A percentile compares a stretch with the other conserved stretches of the same genome.
phyloP scores from a whole-genome alignment of 768 basidiomycete species.

The Amanita molliuscula region DNA sequence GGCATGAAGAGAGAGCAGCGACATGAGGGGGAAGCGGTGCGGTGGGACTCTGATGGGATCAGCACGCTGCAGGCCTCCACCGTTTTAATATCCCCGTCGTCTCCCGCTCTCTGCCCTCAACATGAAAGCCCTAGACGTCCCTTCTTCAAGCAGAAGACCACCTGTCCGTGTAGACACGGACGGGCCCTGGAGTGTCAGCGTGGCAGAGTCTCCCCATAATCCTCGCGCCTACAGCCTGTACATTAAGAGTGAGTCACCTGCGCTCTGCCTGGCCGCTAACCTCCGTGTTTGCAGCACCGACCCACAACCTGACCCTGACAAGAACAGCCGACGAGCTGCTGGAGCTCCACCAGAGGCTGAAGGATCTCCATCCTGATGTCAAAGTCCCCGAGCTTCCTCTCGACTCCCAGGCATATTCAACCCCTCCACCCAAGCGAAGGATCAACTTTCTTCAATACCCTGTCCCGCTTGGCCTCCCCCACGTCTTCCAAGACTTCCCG shows the following conservation, averaged over 20 bases:
- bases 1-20: conserved; percentile 6
- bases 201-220: conserved; percentile 77
- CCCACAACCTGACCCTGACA: conserved; percentile 81
- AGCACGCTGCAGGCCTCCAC: not conserved
- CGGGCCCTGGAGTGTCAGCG: conserved; percentile 81
- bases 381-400: conserved; percentile 56
- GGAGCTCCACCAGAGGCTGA: conserved; percentile 76
- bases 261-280: conserved; percentile 3
- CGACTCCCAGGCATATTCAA: conserved; percentile 40
- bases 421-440: conserved; percentile 62
- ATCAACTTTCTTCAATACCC: conserved; percentile 77
- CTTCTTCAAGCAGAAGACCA: conserved; percentile 33
- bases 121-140: conserved; percentile 14
- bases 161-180: conserved; percentile 61
- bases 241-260: conserved; percentile 70
- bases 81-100: not conserved
- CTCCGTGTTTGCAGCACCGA: conserved; percentile 48
- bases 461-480: conserved; percentile 75
- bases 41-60: not conserved
- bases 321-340: conserved; percentile 68
- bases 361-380: conserved; percentile 45
- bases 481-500: conserved; percentile 12
- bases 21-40: not conserved
- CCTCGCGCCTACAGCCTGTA: conserved; percentile 69
- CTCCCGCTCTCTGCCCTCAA: not conserved